Evolutionary conservation across 176 grass and related monocot species (phyloP).

Genomic region (Thalia dealbata): DNA sequence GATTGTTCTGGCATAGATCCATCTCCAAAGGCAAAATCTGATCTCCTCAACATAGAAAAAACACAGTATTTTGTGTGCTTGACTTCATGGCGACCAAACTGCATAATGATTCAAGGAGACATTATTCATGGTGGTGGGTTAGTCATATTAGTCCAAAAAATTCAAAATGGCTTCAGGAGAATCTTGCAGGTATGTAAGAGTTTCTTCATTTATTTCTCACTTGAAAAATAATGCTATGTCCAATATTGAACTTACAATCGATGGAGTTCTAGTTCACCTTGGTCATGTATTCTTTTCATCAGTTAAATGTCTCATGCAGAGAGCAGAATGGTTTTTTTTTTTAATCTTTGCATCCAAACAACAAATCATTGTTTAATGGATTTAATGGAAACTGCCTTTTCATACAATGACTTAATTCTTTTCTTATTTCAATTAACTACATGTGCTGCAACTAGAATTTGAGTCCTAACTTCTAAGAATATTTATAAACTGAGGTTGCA

Average conservation of each 20-base stretch:
- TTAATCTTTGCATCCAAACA: no score
- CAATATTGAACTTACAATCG: no score
- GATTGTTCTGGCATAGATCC: conserved; percentile 4
- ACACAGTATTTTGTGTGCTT: conserved; percentile 1
- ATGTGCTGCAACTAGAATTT: not conserved
- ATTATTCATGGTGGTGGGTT: conserved; percentile 58
- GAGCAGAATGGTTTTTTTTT: no score
- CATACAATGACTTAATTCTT: not conserved
- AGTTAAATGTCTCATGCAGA: not conserved
- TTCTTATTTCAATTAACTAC: not conserved
- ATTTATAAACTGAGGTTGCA: not conserved
- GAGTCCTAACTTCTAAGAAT: not conserved
- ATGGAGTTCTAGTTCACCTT: not conserved
- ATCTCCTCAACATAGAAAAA: not conserved
- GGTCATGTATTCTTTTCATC: not conserved
- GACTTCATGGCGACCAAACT: conserved; percentile 27
- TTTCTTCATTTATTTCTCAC: conserved; percentile 2
- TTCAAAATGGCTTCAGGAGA: conserved; percentile 93
- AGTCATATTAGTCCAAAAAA: conserved; percentile 90
- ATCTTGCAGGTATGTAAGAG: conserved; percentile 51
- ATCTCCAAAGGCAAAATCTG: not conserved
- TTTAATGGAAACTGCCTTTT: not conserved
- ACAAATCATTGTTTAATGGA: not conserved
- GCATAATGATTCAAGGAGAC: conserved; percentile 7
- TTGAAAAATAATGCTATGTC: not conserved